A percentile compares a stretch with the other conserved stretches of the same genome.
Evolutionary conservation across 148 eudicot genomes (phyloP).

Genomic region (Tetragonia tetragonoides): DNA sequence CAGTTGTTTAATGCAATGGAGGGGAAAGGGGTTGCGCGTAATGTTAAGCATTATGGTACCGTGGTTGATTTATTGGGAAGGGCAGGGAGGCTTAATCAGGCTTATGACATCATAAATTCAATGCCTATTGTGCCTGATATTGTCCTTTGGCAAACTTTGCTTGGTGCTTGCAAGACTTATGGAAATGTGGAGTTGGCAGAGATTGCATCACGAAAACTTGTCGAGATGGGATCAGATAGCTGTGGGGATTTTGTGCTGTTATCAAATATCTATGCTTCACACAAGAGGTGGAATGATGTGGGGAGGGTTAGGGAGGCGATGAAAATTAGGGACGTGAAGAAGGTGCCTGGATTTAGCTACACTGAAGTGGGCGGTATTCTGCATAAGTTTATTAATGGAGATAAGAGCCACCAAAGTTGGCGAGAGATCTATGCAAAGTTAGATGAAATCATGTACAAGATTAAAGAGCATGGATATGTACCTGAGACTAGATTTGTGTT

Average conservation of each 20-base stretch:
- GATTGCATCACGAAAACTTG: slow-evolving; percentile 62
- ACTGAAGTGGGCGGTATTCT: slow-evolving; percentile 57
- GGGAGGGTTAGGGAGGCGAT: slow-evolving; percentile 67
- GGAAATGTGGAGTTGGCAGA: slow-evolving; percentile 75
- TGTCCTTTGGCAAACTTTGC: slow-evolving; percentile 78
- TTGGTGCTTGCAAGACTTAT: slow-evolving; percentile 77
- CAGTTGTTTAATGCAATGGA: slow-evolving; percentile 54
- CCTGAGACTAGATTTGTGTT: slow-evolving; percentile 70
- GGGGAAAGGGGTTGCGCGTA: slow-evolving; percentile 43
- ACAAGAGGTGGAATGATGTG: slow-evolving; percentile 78
- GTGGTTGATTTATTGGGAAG: slow-evolving; percentile 83
- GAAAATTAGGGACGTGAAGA: slow-evolving; percentile 59
- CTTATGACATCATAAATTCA: slow-evolving; percentile 51
- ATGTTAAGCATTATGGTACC: slow-evolving; percentile 77
- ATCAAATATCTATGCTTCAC: slow-evolving; percentile 67
- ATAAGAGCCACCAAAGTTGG: slow-evolving; percentile 54
- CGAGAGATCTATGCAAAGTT: slow-evolving; percentile 61
- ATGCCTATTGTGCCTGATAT: slow-evolving; percentile 68
- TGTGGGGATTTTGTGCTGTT: slow-evolving; percentile 75
- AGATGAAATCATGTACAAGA: slow-evolving; percentile 61
- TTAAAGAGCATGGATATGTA: slow-evolving; percentile 61
- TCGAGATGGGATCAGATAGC: slow-evolving; percentile 72
- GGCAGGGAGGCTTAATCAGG: slow-evolving; percentile 69
- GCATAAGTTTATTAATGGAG: slow-evolving; percentile 67
- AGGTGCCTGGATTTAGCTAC: slow-evolving; percentile 85